Percentiles rank a stretch among this genome's conserved stretches.
Evolutionary conservation across 768 basidiomycete genomes (phyloP).

Genomic region (Suillus bovinus): DNA sequence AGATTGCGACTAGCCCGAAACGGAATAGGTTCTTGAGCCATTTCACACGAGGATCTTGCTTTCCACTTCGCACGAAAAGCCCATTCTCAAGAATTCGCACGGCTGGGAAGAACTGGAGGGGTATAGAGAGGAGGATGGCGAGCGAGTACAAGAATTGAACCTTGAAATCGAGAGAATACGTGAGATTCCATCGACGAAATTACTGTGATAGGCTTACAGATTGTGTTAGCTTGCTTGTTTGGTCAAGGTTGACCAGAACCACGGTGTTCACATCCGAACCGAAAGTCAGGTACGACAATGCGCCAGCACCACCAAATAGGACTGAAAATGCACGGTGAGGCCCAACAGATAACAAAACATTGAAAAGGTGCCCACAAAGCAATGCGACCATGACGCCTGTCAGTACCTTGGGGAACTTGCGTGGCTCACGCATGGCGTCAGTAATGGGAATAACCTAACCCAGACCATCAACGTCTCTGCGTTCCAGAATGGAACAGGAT

Average conservation of each 20-base stretch:
- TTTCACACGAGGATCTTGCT: slow-evolving; percentile 77
- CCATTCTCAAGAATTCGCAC: slow-evolving; percentile 97
- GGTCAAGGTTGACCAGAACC: slow-evolving; percentile 90
- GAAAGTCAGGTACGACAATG: slow-evolving; percentile 85
- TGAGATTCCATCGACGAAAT: slow-evolving; percentile 5
- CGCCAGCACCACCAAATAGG: slow-evolving; percentile 87
- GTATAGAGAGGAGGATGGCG: slow-evolving; percentile 89
- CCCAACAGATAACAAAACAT: slow-evolving; percentile 2
- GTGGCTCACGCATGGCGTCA: slow-evolving; percentile 94
- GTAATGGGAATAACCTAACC: slow-evolving; percentile 88
- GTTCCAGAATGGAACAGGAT: neutral
- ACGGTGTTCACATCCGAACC: slow-evolving; percentile 89
- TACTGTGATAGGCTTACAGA: slow-evolving; percentile 52
- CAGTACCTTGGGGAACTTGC: slow-evolving; percentile 85
- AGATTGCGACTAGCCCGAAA: slow-evolving; percentile 72
- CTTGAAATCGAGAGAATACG: slow-evolving; percentile 31
- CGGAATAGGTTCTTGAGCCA: slow-evolving; percentile 96
- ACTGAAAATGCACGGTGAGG: slow-evolving; percentile 39
- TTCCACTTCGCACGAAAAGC: slow-evolving; percentile 86
- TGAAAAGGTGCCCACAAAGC: slow-evolving; percentile 46
- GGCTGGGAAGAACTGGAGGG: slow-evolving; percentile 97
- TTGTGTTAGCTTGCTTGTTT: slow-evolving; percentile 83
- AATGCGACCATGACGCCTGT: slow-evolving; percentile 92
- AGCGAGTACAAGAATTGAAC: slow-evolving; percentile 88
- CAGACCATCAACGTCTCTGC: slow-evolving; percentile 8